Conservation (phyloP, 169 alveolate genomes). For the Toxoplasma gondii region DNA sequence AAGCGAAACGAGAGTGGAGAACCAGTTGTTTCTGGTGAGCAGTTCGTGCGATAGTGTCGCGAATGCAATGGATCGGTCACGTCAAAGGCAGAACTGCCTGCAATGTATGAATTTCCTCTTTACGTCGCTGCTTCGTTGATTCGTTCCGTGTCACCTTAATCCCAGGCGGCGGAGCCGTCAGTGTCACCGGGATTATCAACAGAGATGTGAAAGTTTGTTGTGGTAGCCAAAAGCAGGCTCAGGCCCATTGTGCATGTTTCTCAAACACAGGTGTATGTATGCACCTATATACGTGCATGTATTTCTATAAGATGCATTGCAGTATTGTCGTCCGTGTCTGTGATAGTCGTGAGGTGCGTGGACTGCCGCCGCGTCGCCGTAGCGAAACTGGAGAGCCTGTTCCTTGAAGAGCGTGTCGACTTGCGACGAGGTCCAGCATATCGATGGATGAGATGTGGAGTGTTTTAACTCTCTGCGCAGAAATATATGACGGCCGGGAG, state of each 20-base stretch:
- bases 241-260: neutral
- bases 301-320: neutral
- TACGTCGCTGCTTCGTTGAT: too few relatives aligned
- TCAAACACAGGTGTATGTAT: neutral
- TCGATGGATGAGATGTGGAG: neutral
- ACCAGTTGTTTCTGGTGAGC: neutral
- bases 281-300: neutral
- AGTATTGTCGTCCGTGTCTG: neutral
- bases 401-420: neutral
- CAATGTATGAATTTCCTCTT: too few relatives aligned
- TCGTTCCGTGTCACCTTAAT: too few relatives aligned
- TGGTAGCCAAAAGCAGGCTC: too few relatives aligned
- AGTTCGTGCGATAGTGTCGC: neutral
- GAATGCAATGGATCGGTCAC: neutral
- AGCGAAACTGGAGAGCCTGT: neutral
- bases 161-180: too few relatives aligned
- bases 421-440: neutral
- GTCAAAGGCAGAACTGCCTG: too few relatives aligned
- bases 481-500: conserved; percentile 71
- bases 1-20: neutral
- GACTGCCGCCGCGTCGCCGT: neutral
- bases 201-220: too few relatives aligned
- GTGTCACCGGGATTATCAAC: too few relatives aligned
- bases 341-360: neutral
- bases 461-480: conserved; percentile 46